phyloP scores from a whole-genome alignment of 257 asterid species.

The Solanum sitiens region DNA sequence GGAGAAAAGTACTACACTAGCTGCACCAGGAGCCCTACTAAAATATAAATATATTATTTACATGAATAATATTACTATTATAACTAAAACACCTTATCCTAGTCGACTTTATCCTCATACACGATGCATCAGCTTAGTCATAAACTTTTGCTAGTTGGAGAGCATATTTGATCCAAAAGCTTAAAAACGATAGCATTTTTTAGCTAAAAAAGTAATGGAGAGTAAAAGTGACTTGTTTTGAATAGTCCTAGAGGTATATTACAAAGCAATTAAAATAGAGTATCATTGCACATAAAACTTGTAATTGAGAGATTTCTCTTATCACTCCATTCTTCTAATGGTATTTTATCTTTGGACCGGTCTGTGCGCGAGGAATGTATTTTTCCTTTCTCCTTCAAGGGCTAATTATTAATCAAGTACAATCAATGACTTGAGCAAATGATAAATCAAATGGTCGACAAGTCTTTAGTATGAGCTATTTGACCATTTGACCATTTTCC shows the following conservation, averaged over 20 bases:
- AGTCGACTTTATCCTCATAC: too few relatives aligned
- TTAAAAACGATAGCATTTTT: not conserved
- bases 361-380: too few relatives aligned
- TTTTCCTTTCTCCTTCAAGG: too few relatives aligned
- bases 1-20: too few relatives aligned
- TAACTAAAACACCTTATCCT: too few relatives aligned
- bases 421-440: not conserved
- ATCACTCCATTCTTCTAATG: not conserved
- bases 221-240: not conserved
- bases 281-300: not conserved
- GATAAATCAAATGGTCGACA: not conserved
- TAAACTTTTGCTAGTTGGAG: not conserved
- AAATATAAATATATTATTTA: too few relatives aligned
- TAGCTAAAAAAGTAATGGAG: not conserved
- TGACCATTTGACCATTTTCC: not conserved
- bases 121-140: too few relatives aligned
- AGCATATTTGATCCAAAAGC: not conserved
- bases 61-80: too few relatives aligned
- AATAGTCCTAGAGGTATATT: not conserved
- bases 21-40: too few relatives aligned
- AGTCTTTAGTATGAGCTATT: not conserved
- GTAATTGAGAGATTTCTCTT: not conserved
- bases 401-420: not conserved
- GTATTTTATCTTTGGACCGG: not conserved
- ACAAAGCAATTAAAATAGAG: not conserved